Evolutionary conservation across 2,329 filamentous ascomycete genomes (phyloP), one percentile per base, ranked within the genome.

Genomic region (Epichloe gansuensis): DNA sequence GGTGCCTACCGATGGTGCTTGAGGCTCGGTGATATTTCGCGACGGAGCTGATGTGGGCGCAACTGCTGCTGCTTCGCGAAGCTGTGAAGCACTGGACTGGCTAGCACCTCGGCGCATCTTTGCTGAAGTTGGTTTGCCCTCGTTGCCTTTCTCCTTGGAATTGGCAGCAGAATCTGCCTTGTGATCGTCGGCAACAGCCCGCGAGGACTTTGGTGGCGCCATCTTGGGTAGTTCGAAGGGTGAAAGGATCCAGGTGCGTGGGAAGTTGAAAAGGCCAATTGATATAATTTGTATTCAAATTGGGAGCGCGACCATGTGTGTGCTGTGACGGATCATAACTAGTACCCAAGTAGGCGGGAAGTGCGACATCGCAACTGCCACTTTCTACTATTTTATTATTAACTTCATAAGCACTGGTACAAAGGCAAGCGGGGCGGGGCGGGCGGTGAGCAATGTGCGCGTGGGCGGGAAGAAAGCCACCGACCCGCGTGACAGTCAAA

Each of bases 71-170:
- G 54, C 44, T 39, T 54, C 55, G 34, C 52, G 52, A 50, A 72
- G 63, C 41, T 75, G 65, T 35, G 67, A 72, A 17, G 72, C 70
- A 43, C 74, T 76, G 12, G 71, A 71, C 52, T 75, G 75, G 63
- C 75, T 80, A 52, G 72, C 76, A 15, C 73, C 74, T 39, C 78
- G 74, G 51, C 77, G 76, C 67, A 79, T 72, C 64, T 82, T 82
- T 55, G 75, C 71, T 51, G 75, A 75, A 15, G 71, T 62, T 51
- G 71, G 65, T 15, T 70, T 69, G 52, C 64, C 63, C 50, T 67
- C 67, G 55, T 67, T 69, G 46, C 17, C 46, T 63, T 75, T 76
- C 54, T 77, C 72, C 60, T 76, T 74, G 52, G 55, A 4, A n/a
- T 60, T 46, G 53, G 62, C 61, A 53, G 64, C 59, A 45, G 62